Percentiles rank a stretch among this genome's conserved stretches.
These are phyloP conservation scores for Porphyrellus cyaneotinctus DNA, from an alignment of 768 basidiomycete species.

Conservation along the genomic window DNA sequence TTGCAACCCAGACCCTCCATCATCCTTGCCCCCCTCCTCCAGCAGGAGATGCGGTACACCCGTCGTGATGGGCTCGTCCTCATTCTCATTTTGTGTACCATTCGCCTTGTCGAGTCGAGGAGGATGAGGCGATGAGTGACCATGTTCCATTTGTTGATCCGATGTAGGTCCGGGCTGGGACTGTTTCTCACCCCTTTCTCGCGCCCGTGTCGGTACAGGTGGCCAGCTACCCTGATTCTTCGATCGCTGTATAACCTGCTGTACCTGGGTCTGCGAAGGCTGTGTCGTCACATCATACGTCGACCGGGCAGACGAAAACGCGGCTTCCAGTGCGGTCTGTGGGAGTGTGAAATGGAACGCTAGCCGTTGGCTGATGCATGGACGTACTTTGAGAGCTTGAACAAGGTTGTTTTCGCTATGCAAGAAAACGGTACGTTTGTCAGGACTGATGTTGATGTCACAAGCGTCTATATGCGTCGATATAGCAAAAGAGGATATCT, in stretches of 20 bases:
- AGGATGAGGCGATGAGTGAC: neutral
- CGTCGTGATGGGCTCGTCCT: conserved; percentile 2
- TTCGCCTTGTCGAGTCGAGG: neutral
- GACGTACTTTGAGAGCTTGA: conserved; percentile 65
- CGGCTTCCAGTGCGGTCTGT: conserved; percentile 61
- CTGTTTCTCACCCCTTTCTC: conserved; percentile 2
- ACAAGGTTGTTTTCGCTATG: conserved; percentile 84
- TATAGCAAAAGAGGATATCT: neutral
- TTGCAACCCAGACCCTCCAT: neutral
- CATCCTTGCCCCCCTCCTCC: neutral
- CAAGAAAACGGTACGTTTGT: conserved; percentile 92
- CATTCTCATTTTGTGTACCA: neutral
- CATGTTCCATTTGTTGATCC: neutral
- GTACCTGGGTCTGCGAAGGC: conserved; percentile 18
- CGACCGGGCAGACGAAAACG: conserved; percentile 67
- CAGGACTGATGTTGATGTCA: conserved; percentile 94
- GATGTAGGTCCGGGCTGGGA: neutral
- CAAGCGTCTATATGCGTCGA: conserved; percentile 51
- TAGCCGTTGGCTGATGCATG: too few relatives aligned
- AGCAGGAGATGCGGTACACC: conserved; percentile 13
- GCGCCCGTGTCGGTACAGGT: neutral
- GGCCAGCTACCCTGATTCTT: neutral
- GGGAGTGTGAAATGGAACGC: neutral
- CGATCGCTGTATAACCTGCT: neutral
- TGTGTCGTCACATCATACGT: conserved; percentile 55